Conservation (phyloP, 2,329 filamentous ascomycete genomes). For the Colletotrichum sp. region DNA sequence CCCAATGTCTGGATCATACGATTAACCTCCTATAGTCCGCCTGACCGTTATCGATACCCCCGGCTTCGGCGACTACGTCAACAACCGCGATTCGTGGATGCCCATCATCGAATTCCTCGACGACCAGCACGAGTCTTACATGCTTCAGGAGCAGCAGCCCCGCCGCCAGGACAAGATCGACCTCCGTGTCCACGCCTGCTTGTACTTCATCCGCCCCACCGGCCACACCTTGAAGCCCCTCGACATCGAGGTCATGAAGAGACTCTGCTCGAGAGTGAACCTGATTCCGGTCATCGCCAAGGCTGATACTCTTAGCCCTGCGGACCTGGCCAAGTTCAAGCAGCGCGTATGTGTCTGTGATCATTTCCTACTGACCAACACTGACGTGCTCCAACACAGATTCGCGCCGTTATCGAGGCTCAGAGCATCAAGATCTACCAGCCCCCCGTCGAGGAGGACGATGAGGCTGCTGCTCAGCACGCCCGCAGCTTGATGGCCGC, state of each 20-base stretch:
- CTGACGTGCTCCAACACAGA: slow-evolving; percentile 56
- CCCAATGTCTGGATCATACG: background rate
- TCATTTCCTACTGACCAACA: background rate
- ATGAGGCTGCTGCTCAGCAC: slow-evolving; percentile 94
- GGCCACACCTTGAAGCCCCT: slow-evolving; percentile 98
- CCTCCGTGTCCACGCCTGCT: slow-evolving; percentile 94
- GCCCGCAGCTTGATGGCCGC: slow-evolving; percentile 93
- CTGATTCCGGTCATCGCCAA: slow-evolving; percentile 98
- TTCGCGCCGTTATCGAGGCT: slow-evolving; percentile 93
- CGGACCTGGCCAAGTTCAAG: slow-evolving; percentile 94
- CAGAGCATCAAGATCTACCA: slow-evolving; percentile 99
- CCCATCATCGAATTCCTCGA: slow-evolving; percentile 99
- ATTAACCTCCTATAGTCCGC: slow-evolving; percentile 70
- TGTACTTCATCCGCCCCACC: slow-evolving; percentile 99
- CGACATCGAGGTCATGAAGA: slow-evolving; percentile 99
- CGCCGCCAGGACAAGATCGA: slow-evolving; percentile 99
- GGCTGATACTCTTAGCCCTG: slow-evolving; percentile 94
- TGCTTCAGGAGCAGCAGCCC: slow-evolving; percentile 99
- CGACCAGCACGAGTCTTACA: slow-evolving; percentile 99
- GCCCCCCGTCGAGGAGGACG: slow-evolving; percentile 96
- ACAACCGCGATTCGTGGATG: slow-evolving; percentile 99
- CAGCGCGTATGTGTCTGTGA: slow-evolving; percentile 70
- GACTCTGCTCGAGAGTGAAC: slow-evolving; percentile 96
- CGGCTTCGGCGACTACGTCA: slow-evolving; percentile 99
- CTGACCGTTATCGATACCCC: slow-evolving; percentile 99